A percentile compares a stretch with the other conserved stretches of the same genome.
phyloP scores from a whole-genome alignment of 768 basidiomycete genomes.

The Lactarius deliciosus region DNA sequence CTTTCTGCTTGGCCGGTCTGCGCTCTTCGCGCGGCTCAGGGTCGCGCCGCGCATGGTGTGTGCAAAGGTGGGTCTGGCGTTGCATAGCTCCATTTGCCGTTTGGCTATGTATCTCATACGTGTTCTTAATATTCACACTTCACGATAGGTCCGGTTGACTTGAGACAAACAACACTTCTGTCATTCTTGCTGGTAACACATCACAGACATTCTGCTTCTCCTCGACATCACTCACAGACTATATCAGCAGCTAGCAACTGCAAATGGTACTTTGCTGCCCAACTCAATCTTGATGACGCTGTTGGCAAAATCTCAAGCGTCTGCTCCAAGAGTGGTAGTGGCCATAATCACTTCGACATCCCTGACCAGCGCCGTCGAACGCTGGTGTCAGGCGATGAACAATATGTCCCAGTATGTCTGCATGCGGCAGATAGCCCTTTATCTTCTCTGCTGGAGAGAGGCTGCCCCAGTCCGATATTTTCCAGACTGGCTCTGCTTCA shows the following conservation, averaged over 20 bases:
- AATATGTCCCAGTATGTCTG: constrained; percentile 98
- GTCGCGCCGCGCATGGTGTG: constrained; percentile 9
- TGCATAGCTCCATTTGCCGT: constrained; percentile 8
- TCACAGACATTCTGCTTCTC: too few relatives aligned
- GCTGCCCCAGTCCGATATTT: constrained; percentile 96
- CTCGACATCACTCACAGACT: too few relatives aligned
- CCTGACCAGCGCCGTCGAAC: constrained; percentile 80
- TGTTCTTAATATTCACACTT: too few relatives aligned
- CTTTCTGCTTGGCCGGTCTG: constrained; percentile 21
- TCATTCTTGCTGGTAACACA: too few relatives aligned
- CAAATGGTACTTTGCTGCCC: too few relatives aligned
- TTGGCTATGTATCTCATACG: too few relatives aligned
- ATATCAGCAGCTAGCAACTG: too few relatives aligned
- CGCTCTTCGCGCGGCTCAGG: constrained; percentile 8
- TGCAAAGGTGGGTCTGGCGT: constrained; percentile 2
- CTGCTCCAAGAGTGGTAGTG: too few relatives aligned
- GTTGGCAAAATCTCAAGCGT: too few relatives aligned
- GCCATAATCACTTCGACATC: constrained; percentile 26
- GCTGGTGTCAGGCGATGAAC: constrained; percentile 98
- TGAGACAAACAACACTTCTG: too few relatives aligned
- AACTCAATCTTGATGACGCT: too few relatives aligned
- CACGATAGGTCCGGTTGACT: too few relatives aligned
- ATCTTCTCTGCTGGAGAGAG: constrained; percentile 84
- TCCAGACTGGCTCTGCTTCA: constrained; percentile 84
- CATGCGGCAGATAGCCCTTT: constrained; percentile 92